Evolutionary conservation across 2,329 filamentous ascomycete genomes (phyloP).

Genomic region (Neobulgaria alba): DNA sequence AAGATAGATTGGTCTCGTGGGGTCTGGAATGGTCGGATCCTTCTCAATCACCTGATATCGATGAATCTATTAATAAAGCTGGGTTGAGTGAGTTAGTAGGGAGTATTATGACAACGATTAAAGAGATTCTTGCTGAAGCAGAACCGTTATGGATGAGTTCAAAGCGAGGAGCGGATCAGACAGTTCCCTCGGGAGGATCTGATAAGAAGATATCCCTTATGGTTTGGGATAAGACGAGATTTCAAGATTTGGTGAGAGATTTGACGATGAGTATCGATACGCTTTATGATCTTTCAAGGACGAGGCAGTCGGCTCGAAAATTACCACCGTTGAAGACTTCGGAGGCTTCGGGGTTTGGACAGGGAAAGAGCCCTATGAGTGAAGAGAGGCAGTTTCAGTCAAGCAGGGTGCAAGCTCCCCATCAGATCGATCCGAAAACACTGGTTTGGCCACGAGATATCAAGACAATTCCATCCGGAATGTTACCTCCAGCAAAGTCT

Average conservation of each 20-base stretch:
- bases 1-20: conserved; percentile 68
- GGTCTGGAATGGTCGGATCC: conserved; percentile 75
- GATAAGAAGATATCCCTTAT: conserved; percentile 48
- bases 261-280: conserved; percentile 72
- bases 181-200: conserved; percentile 16
- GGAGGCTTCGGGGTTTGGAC: conserved; percentile 11
- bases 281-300: conserved; percentile 66
- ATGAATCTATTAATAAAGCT: conserved; percentile 60
- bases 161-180: conserved; percentile 32
- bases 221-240: conserved; percentile 61
- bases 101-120: conserved; percentile 72
- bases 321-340: conserved; percentile 12
- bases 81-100: conserved; percentile 69
- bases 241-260: conserved; percentile 66
- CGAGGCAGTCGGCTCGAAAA: conserved; percentile 38
- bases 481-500: conserved; percentile 23
- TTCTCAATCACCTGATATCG: conserved; percentile 58
- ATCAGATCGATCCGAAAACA: conserved; percentile 47
- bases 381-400: conserved; percentile 42
- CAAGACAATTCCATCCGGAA: conserved; percentile 16
- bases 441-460: conserved; percentile 37
- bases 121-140: conserved; percentile 68
- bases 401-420: conserved; percentile 51
- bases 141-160: conserved; percentile 62
- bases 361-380: conserved; percentile 24